Evolutionary conservation across 225 moss, liverwort and hornwort genomes (phyloP).

Genomic region (Neckera pumila): DNA sequence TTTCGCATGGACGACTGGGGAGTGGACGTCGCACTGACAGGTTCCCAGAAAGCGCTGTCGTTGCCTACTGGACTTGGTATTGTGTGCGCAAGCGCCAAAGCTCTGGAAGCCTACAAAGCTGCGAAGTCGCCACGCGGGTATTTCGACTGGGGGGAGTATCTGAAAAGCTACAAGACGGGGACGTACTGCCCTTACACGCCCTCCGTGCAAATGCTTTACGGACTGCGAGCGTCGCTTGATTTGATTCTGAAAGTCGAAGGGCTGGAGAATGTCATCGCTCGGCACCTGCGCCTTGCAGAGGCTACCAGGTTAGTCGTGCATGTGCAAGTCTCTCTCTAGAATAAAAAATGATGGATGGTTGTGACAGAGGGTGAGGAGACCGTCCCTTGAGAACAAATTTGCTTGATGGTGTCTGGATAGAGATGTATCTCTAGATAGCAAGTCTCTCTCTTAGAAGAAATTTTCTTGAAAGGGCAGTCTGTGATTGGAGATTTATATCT

Average conservation of each 20-base stretch:
- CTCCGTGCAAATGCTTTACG: slow-evolving; percentile 71
- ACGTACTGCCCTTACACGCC: slow-evolving; percentile 86
- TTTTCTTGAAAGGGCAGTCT: background rate
- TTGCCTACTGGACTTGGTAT: slow-evolving; percentile 80
- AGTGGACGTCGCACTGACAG: slow-evolving; percentile 83
- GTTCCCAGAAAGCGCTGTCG: slow-evolving; percentile 88
- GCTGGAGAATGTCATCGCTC: slow-evolving; percentile 62
- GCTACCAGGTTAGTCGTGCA: slow-evolving; percentile 46
- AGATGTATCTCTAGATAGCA: background rate
- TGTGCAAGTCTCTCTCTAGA: background rate
- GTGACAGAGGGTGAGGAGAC: background rate
- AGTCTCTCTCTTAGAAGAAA: background rate
- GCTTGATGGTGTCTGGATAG: background rate
- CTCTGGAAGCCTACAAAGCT: slow-evolving; percentile 46
- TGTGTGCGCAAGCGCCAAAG: slow-evolving; percentile 75
- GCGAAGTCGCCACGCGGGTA: slow-evolving; percentile 54
- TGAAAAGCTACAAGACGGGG: slow-evolving; percentile 50
- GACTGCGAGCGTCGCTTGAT: slow-evolving; percentile 72
- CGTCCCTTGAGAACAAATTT: background rate
- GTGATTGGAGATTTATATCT: background rate
- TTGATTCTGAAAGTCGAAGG: slow-evolving; percentile 75
- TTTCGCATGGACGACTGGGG: slow-evolving; percentile 87
- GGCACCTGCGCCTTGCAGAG: slow-evolving; percentile 67
- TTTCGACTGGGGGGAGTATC: slow-evolving; percentile 82
- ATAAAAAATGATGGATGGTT: background rate